Evolutionary conservation across 2,329 filamentous ascomycete genomes (phyloP).

Genomic region (Phialophora expanda): DNA sequence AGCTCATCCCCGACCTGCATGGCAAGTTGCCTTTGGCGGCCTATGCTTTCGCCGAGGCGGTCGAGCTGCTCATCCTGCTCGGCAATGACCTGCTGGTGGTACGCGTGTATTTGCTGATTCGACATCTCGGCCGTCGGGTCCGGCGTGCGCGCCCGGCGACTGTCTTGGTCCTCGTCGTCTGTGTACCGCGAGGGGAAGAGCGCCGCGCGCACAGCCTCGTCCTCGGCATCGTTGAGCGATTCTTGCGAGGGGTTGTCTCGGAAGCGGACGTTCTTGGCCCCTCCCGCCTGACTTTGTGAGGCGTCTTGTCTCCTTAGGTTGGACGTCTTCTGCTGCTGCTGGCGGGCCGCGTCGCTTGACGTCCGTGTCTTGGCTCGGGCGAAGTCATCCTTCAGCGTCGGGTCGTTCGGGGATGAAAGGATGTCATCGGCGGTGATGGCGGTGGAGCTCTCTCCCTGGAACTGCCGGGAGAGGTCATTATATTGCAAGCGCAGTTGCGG

Average conservation of each 20-base stretch:
- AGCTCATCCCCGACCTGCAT: slow-evolving; percentile 97
- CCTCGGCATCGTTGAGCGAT: slow-evolving; percentile 47
- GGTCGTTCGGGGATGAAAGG: slow-evolving; percentile 66
- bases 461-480: slow-evolving; percentile 77
- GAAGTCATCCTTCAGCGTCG: slow-evolving; percentile 67
- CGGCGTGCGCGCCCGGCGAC: slow-evolving; percentile 58
- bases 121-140: slow-evolving; percentile 67
- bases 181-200: slow-evolving; percentile 60
- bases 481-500: slow-evolving; percentile 76
- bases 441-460: slow-evolving; percentile 66
- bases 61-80: slow-evolving; percentile 96
- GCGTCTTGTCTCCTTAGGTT: slow-evolving; percentile 39
- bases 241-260: slow-evolving; percentile 64
- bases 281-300: slow-evolving; percentile 48
- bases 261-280: slow-evolving; percentile 81
- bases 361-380: slow-evolving; percentile 59
- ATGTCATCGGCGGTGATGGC: slow-evolving; percentile 58
- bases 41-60: slow-evolving; percentile 79
- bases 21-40: slow-evolving; percentile 85
- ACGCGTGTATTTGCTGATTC: slow-evolving; percentile 85
- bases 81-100: slow-evolving; percentile 79
- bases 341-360: slow-evolving; percentile 30
- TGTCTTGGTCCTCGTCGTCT: slow-evolving; percentile 56
- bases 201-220: slow-evolving; percentile 61
- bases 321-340: slow-evolving; percentile 40